Percentiles rank a stretch among this genome's conserved stretches.
Conservation (phyloP, 257 asterid species). For the Capsicum pubescens region DNA sequence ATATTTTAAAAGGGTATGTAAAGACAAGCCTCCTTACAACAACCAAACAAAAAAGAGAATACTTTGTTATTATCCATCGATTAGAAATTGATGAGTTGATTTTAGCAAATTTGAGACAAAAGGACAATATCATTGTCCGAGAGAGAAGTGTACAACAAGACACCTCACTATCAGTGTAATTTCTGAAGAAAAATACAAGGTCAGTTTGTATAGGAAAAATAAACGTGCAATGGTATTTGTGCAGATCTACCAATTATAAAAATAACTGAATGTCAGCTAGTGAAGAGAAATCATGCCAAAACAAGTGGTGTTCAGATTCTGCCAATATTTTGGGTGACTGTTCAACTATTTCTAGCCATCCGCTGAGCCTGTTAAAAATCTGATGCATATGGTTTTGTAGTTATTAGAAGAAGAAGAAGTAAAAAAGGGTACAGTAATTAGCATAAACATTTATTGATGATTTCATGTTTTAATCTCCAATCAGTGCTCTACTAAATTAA, state of each 20-base stretch:
- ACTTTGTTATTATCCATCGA: slow-evolving; percentile 16
- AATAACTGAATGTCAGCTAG: not conserved
- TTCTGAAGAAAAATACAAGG: slow-evolving; percentile 6
- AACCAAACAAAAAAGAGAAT: slow-evolving; percentile 41
- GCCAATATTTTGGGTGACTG: not conserved
- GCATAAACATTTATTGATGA: not conserved
- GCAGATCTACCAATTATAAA: slow-evolving; percentile 1
- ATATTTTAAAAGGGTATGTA: not conserved
- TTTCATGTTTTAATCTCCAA: not conserved
- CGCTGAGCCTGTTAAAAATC: not conserved
- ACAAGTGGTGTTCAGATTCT: not conserved
- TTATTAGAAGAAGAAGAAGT: not conserved
- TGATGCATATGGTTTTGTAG: not conserved
- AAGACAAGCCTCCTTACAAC: slow-evolving; percentile 28
- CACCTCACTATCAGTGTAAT: not conserved
- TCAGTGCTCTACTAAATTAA: not conserved
- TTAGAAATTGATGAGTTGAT: no score
- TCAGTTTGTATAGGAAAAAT: slow-evolving; percentile 4
- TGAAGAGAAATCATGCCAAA: slow-evolving; percentile 7
- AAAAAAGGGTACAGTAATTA: not conserved
- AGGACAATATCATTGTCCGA: not conserved
- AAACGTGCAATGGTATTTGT: slow-evolving; percentile 6
- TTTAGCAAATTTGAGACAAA: not conserved
- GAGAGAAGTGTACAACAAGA: not conserved
- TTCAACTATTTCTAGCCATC: not conserved